A percentile compares a stretch with the other conserved stretches of the same genome.
Conservation (phyloP, 148 eudicot species). For the Camellia lanceoleosa region DNA sequence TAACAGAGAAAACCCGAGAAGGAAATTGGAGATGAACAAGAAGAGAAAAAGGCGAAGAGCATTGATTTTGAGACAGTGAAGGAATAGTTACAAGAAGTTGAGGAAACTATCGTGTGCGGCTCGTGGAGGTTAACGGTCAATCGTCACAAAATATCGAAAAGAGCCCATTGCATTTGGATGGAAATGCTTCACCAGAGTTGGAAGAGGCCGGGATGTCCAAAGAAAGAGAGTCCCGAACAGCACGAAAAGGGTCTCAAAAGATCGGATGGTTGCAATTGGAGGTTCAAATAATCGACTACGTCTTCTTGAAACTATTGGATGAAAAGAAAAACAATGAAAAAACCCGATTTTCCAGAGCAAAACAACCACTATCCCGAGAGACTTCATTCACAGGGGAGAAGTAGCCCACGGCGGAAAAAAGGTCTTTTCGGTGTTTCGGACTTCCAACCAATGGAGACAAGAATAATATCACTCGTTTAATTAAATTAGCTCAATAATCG, state of each 20-base stretch:
- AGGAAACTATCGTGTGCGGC: slow-evolving; percentile 55
- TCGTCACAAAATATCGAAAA: slow-evolving; percentile 46
- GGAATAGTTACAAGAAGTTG: slow-evolving; percentile 60
- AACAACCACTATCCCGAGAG: slow-evolving; percentile 26
- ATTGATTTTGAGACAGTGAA: slow-evolving; percentile 51
- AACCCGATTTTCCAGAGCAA: slow-evolving; percentile 33
- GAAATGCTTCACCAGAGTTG: slow-evolving; percentile 26
- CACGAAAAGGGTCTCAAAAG: slow-evolving; percentile 66
- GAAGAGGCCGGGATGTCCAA: slow-evolving; percentile 37
- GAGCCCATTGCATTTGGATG: slow-evolving; percentile 24
- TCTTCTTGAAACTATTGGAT: slow-evolving; percentile 54
- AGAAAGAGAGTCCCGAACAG: slow-evolving; percentile 52
- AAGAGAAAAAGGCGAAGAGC: slow-evolving; percentile 39
- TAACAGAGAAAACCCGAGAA: slow-evolving; percentile 53
- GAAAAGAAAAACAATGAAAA: slow-evolving; percentile 55
- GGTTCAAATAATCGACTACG: slow-evolving; percentile 63
- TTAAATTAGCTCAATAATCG: slow-evolving; percentile 11
- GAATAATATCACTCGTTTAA: slow-evolving; percentile 6
- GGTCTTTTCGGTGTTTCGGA: slow-evolving; percentile 3
- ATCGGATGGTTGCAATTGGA: slow-evolving; percentile 64
- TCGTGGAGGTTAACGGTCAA: slow-evolving; percentile 56
- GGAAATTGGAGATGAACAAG: slow-evolving; percentile 49
- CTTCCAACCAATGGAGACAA: slow-evolving; percentile 24
- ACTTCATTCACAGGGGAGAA: slow-evolving; percentile 51
- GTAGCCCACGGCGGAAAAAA: slow-evolving; percentile 14